Base-by-base conservation (phyloP, 2,329 filamentous ascomycete species). In the Xenoacremonium recifei region DNA sequence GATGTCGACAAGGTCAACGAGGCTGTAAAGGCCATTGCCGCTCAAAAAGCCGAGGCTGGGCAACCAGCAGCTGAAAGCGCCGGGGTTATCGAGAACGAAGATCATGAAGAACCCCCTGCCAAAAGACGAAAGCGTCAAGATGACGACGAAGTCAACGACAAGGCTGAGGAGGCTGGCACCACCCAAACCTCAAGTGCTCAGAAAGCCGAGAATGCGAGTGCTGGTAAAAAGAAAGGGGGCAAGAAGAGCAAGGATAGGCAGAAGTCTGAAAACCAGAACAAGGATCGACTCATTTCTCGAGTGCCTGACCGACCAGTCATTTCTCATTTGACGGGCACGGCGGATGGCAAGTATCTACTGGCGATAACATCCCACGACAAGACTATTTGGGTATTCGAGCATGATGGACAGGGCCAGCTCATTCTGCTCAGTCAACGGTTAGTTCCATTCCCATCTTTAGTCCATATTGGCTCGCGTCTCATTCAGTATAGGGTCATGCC, bases 321-420 rank as follows among this genome's bases (percentile, higher is more conserved):
- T 40, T 85, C 84, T 44, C 79, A 85, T 48, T 61, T 96, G 50
- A 71, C 78, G 17, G 68, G 78, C 20, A 85, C 89, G 1, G 63
- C 71, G 12, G 74, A 87, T 51, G 80, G 83, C 12, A 73, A 77
- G 31, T 73, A 95, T 66, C 63, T 95, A 16, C 71, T 96, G 31
- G 87, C 82, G 17, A 80, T 95, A 21, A 95, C 90, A 7, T 84
- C 80, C n/a, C 89, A 95, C 58, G 93, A 97, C 71, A 99, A 99
- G 70, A 82, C 79, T 37, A 76, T 99, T 30, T 87, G 88, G 63
- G 88, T 96, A 0, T 88, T 97, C 60, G 73, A 81, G 51, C 73
- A 91, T 45, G 75, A 80, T 21, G 68, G 74, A 3, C 66, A 77
- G 39, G 86, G 84, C 2, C 67, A 66, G 3, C 66, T 96, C 20